A percentile compares a stretch with the other conserved stretches of the same genome.
Evolutionary conservation across 257 asterid species (phyloP).

Genomic region (Lithospermum erythrorhizon): DNA sequence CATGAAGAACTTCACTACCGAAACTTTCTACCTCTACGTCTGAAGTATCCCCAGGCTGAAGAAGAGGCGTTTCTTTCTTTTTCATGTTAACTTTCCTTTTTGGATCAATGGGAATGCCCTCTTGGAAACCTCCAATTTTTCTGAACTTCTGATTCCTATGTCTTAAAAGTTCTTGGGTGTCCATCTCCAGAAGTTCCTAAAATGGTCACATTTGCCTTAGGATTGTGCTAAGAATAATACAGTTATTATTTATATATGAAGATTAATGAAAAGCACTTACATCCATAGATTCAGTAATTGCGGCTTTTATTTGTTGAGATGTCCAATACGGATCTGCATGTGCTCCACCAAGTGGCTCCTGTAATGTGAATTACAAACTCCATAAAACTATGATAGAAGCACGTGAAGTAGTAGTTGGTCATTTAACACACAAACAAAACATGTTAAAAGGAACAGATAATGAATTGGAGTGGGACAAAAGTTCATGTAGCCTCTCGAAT

Average conservation of each 20-base stretch:
- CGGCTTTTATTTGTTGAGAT: slow-evolving; percentile 77
- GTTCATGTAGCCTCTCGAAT: no score
- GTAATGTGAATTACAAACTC: slow-evolving; percentile 14
- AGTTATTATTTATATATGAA: slow-evolving; percentile 3
- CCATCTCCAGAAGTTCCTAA: slow-evolving; percentile 79
- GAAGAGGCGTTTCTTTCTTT: slow-evolving; percentile 57
- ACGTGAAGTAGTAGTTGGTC: no score
- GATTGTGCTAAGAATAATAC: slow-evolving; percentile 5
- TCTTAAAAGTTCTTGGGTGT: slow-evolving; percentile 44
- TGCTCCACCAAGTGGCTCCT: slow-evolving; percentile 99
- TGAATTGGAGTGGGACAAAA: no score
- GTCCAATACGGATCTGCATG: slow-evolving; percentile 93
- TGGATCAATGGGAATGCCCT: slow-evolving; percentile 64
- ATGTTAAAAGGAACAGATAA: no score
- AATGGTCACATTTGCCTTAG: slow-evolving; percentile 16
- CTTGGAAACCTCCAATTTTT: slow-evolving; percentile 56
- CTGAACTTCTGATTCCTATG: slow-evolving; percentile 69
- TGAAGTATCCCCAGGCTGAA: no score
- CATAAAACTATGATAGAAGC: neutral
- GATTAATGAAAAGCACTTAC: slow-evolving; percentile 38
- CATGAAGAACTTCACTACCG: no score
- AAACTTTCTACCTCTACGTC: no score
- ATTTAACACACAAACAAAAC: no score
- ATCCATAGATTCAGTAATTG: slow-evolving; percentile 75
- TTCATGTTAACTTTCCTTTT: slow-evolving; percentile 51